Evolutionary conservation across 805 yeast species (phyloP), one percentile per base, ranked within the genome.

Genomic region (Pichia pseudocactophila): DNA sequence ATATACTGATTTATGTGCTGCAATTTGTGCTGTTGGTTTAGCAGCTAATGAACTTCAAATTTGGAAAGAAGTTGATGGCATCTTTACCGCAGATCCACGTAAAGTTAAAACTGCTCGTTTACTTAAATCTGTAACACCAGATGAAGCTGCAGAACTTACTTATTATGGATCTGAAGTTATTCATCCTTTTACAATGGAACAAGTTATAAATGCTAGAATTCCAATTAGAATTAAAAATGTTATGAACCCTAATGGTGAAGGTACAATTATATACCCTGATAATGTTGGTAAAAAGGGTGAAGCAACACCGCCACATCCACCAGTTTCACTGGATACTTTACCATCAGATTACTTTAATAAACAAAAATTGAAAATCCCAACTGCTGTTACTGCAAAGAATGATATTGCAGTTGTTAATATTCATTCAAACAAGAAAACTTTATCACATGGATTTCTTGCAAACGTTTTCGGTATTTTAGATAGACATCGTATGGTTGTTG

Each of bases 41-140:
- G 76, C 73, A 48, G 97, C 97, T 5, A 94, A 87, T 36, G 98
- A 92, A 64, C 71, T 92, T 48, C 98, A 92, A 66, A 86, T 92
- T 39, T 92, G 98, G 98, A 92, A 92, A 56, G 98, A 92, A 68
- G 98, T 92, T 40, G 98, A 92, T 61, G 98, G 98, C 54, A 92
- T 92, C 32, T 92, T 92, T 69, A 89, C 97, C 0, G 98, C 98
- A 3, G 98, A 92, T 61, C 98, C 98, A 33, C 73, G 98, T 47
- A 92, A 92, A 55, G 97, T 92, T 25, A 82, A 88, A 30, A 78
- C 77, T 43, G 98, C 98, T 3, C 73, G 95, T 53, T 69, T 90
- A 40, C 70, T 92, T 50, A 76, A 78, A 44, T 77, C 87, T 41
- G 96, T 92, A 49, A 92, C 97, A 0, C 98, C 98, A 4, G 97